Percentiles rank a stretch among this genome's conserved stretches.
Evolutionary conservation across 805 yeast genomes (phyloP).

Genomic region (Ogataea saltuana): DNA sequence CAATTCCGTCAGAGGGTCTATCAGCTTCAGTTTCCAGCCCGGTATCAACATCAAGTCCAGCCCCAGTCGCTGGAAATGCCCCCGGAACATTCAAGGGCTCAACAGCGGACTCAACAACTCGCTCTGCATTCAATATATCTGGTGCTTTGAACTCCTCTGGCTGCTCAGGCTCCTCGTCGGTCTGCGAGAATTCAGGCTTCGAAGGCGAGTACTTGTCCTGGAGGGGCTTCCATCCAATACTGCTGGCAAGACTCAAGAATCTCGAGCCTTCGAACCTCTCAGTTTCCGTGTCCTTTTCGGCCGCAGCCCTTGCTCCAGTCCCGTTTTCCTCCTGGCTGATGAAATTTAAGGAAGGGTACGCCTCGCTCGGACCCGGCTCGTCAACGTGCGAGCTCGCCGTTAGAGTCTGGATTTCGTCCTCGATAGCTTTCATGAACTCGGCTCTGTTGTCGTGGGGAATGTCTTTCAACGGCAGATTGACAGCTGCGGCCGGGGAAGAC

Average conservation of each 20-base stretch:
- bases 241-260: conserved; percentile 9
- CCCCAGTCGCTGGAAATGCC: too few species aligned
- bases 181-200: neutral
- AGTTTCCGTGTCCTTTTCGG: conserved; percentile 1
- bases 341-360: neutral
- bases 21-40: conserved; percentile 1
- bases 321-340: neutral
- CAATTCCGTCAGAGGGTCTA: neutral
- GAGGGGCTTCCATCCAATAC: conserved; percentile 12
- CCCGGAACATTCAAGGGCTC: neutral
- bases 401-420: conserved; percentile 11
- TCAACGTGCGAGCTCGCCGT: neutral
- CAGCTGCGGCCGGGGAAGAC: neutral
- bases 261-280: conserved; percentile 8
- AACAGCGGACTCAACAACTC: too few species aligned
- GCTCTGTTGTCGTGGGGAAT: neutral
- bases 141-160: neutral
- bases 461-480: neutral
- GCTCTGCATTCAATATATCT: neutral
- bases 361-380: conserved; percentile 1
- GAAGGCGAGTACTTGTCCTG: neutral
- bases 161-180: neutral
- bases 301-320: neutral
- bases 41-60: too few species aligned
- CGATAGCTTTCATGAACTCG: conserved; percentile 4